Evolutionary conservation across 2,329 filamentous ascomycete genomes (phyloP).

Genomic region (Neophaeococcomyces mojaviensis): DNA sequence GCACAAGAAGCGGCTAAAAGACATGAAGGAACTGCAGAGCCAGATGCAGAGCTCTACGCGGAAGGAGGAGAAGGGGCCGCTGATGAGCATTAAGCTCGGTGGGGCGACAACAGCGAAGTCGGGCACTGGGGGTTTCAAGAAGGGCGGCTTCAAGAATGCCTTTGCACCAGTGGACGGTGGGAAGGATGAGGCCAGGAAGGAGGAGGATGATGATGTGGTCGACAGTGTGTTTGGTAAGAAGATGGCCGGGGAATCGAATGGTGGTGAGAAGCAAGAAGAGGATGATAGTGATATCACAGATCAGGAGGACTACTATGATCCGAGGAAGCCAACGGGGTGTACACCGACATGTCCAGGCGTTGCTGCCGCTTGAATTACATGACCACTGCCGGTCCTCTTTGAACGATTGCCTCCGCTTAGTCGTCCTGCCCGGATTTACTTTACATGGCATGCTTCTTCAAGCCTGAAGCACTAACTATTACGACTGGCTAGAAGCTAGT

Average conservation of each 20-base stretch:
- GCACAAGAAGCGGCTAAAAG: conserved; percentile 64
- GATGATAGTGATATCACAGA: conserved; percentile 62
- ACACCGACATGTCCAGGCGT: conserved; percentile 28
- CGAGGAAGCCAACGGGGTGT: conserved; percentile 45
- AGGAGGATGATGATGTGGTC: conserved; percentile 30
- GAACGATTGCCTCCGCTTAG: no score
- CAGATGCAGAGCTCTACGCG: conserved; percentile 32
- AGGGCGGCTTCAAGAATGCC: conserved; percentile 73
- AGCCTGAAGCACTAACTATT: no score
- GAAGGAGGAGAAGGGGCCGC: conserved; percentile 36
- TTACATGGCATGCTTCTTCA: no score
- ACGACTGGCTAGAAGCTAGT: no score
- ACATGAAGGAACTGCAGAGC: conserved; percentile 38
- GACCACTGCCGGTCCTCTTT: no score
- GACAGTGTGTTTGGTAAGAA: conserved; percentile 28
- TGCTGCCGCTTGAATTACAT: no score
- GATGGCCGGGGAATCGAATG: conserved; percentile 26
- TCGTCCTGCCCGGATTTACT: no score
- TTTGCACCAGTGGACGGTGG: conserved; percentile 35
- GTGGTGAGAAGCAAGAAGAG: conserved; percentile 33
- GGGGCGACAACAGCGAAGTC: conserved; percentile 48
- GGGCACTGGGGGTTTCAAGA: conserved; percentile 55
- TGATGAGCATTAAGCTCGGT: conserved; percentile 30
- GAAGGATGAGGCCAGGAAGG: conserved; percentile 32
- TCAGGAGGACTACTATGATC: conserved; percentile 52